phyloP scores from a whole-genome alignment of 1,139 yeast genomes.

The Lodderomyces pseudojiufengensis region DNA sequence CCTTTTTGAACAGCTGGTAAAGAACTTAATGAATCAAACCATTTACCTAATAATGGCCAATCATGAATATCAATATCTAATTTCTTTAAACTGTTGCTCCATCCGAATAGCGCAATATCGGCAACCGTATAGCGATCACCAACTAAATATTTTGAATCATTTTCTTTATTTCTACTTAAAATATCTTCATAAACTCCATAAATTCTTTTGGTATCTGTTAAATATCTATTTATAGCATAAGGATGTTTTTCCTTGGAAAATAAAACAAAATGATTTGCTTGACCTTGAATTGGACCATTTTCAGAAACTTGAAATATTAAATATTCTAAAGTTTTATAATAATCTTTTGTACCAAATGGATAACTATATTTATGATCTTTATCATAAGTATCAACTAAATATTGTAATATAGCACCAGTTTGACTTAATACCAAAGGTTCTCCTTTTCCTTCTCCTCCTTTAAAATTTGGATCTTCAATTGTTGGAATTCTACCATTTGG shows the following conservation, averaged over 20 bases:
- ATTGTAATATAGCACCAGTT: conserved; percentile 56
- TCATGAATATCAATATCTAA: conserved; percentile 36
- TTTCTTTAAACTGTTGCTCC: conserved; percentile 21
- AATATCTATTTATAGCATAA: conserved; percentile 51
- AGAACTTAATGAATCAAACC: conserved; percentile 39
- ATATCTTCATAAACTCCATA: conserved; percentile 51
- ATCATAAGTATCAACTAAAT: conserved; percentile 57
- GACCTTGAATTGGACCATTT: conserved; percentile 61
- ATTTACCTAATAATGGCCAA: conserved; percentile 41
- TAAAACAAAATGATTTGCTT: conserved; percentile 44
- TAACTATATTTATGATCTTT: conserved; percentile 47
- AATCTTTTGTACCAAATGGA: conserved; percentile 39
- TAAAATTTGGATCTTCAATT: conserved; percentile 37
- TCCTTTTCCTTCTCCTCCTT: background rate
- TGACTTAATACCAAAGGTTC: conserved; percentile 47
- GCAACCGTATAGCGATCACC: conserved; percentile 41
- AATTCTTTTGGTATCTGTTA: conserved; percentile 48
- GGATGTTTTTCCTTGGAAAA: conserved; percentile 47
- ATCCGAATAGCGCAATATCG: conserved; percentile 46
- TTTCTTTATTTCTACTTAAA: conserved; percentile 32
- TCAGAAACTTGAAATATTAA: conserved; percentile 56
- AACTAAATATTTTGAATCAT: conserved; percentile 13
- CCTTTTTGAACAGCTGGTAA: conserved; percentile 40
- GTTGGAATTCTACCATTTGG: conserved; percentile 66
- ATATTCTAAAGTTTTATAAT: conserved; percentile 51